Conservation (phyloP, 257 asterid genomes). For the Jacaranda copaia region DNA sequence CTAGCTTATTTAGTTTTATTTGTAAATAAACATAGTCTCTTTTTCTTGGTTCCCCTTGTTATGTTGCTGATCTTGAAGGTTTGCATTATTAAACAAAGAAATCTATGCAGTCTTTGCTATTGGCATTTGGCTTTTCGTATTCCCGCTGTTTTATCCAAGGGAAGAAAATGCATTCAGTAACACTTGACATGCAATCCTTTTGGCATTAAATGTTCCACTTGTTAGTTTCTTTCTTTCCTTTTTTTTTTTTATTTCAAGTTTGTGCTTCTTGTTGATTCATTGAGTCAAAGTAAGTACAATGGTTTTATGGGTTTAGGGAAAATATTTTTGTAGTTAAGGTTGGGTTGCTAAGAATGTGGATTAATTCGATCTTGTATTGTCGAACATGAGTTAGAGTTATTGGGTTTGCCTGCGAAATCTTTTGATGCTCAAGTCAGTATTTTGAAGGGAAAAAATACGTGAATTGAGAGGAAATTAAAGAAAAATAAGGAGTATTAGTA, state of each 20-base stretch:
- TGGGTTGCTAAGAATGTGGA: too few relatives aligned
- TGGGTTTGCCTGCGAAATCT: too few relatives aligned
- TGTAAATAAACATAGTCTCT: slow-evolving; percentile 51
- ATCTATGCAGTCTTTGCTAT: background rate
- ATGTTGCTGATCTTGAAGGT: background rate
- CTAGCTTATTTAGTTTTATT: slow-evolving; percentile 12
- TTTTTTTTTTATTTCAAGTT: too few relatives aligned
- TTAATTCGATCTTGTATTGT: too few relatives aligned
- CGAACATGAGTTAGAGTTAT: too few relatives aligned
- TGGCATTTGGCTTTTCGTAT: slow-evolving; percentile 18
- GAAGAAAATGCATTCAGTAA: slow-evolving; percentile 13
- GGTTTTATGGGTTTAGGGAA: too few relatives aligned
- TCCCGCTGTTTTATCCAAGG: slow-evolving; percentile 38
- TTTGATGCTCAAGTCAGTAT: too few relatives aligned
- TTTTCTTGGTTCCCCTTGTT: background rate
- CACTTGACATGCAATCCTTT: background rate
- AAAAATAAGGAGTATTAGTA: too few relatives aligned
- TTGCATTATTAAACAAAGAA: background rate
- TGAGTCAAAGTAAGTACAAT: background rate
- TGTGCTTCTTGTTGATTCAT: background rate
- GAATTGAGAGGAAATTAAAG: too few relatives aligned
- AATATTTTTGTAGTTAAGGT: too few relatives aligned
- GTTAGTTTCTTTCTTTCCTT: background rate
- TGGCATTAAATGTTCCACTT: background rate
- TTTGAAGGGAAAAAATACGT: too few relatives aligned